phyloP scores from a whole-genome alignment of 306 rosid genomes.

The Dalbergia cochinchinensis region DNA sequence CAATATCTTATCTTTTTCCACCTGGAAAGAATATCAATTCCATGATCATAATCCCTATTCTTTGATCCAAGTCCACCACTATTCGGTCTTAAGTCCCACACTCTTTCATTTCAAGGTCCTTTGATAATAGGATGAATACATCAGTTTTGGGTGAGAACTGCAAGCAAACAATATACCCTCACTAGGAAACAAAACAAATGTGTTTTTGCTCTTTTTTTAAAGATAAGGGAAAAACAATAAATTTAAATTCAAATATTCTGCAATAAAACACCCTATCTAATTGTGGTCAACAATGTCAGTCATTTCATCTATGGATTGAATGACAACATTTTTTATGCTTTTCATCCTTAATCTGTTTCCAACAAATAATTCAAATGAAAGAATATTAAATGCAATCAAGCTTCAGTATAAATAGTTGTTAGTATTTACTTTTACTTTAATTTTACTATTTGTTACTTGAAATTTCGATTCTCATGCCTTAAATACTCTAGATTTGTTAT shows the following conservation, averaged over 20 bases:
- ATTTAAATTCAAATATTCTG: constrained; percentile 37
- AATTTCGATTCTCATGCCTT: background rate
- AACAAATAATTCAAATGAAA: constrained; percentile 5
- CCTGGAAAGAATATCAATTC: background rate
- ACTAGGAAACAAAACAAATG: constrained; percentile 8
- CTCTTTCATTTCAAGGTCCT: constrained; percentile 20
- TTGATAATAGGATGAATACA: constrained; percentile 17
- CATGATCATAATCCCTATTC: background rate
- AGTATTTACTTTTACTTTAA: constrained; percentile 4
- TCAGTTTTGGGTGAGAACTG: constrained; percentile 6
- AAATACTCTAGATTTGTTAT: constrained; percentile 14
- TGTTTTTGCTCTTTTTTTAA: background rate
- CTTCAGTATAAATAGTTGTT: background rate
- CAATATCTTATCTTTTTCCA: background rate
- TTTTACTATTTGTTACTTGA: background rate
- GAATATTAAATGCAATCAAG: constrained; percentile 20
- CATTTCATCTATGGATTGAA: constrained; percentile 11
- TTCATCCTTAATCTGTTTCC: too few species aligned
- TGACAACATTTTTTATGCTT: too few species aligned
- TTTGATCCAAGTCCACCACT: constrained; percentile 26
- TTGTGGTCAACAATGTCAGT: constrained; percentile 11
- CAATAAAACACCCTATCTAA: background rate
- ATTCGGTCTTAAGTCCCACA: background rate
- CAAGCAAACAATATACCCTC: constrained; percentile 25
- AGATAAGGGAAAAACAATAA: background rate